Percentiles rank a stretch among this genome's conserved stretches.
Conservation (phyloP, 805 yeast genomes). For the Helenozyma baotianmanensis region DNA sequence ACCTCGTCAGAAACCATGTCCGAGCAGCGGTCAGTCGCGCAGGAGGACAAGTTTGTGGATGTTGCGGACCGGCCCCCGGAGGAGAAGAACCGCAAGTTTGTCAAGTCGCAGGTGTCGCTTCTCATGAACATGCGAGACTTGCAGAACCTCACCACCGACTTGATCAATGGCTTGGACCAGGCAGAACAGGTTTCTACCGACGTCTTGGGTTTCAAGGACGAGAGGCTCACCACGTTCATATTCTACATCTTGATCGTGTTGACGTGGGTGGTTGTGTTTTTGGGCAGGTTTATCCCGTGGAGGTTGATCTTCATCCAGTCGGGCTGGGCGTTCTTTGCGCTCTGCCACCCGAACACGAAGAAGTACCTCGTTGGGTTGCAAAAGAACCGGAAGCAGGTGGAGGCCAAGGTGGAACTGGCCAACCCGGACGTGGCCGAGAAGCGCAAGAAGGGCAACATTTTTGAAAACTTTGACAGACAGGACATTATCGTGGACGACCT, state of each 20-base stretch:
- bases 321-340: slow-evolving; percentile 53
- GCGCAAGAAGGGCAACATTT: not conserved
- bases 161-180: slow-evolving; percentile 46
- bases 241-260: slow-evolving; percentile 32
- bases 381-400: slow-evolving; percentile 1
- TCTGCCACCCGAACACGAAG: slow-evolving; percentile 58
- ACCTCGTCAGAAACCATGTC: slow-evolving; percentile 5
- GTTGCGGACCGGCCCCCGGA: slow-evolving; percentile 1
- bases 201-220: slow-evolving; percentile 68
- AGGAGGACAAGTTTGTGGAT: not conserved
- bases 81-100: slow-evolving; percentile 10
- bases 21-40: slow-evolving; percentile 3
- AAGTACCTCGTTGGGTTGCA: slow-evolving; percentile 20
- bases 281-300: slow-evolving; percentile 60
- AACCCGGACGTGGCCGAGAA: not conserved
- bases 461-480: slow-evolving; percentile 34
- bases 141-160: slow-evolving; percentile 57
- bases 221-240: slow-evolving; percentile 58
- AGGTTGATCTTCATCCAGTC: slow-evolving; percentile 47
- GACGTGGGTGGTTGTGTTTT: slow-evolving; percentile 37
- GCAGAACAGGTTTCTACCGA: slow-evolving; percentile 55
- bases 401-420: not conserved
- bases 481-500: slow-evolving; percentile 68
- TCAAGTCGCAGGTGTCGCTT: slow-evolving; percentile 38
- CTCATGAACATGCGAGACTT: slow-evolving; percentile 67